Base-by-base conservation (phyloP, 192 early-diverging fungal genomes). In the Coemansia sp. region DNA sequence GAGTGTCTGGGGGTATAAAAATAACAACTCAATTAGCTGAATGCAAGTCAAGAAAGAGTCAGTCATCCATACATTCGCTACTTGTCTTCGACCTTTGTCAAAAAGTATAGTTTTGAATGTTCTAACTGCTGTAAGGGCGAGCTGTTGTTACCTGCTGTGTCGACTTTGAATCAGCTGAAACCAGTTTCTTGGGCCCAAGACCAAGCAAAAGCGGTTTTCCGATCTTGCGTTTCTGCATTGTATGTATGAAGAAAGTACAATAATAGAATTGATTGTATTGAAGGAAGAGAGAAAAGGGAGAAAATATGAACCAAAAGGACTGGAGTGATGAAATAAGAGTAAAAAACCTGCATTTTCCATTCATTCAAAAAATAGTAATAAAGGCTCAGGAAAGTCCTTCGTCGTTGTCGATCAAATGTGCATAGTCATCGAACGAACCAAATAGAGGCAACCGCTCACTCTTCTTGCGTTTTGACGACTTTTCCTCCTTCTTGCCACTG, bases 391-490 rank as follows among this genome's bases (percentile, higher is more conserved):
- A 72, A 8, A 83, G 43, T 0, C 77, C 77, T 4, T 84, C 77
- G 57, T 76, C 66, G 42, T 71, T 73, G 41, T 84, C 77, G 49
- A 84, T 76, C 44, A 84, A 61, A 22, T 76, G 71, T 2, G 87
- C 88, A 76, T 91, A 91, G 56, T 91, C 90, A 59, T 91, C 90
- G 69, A 85, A 86, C n/a, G 87, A 86, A 20, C 84, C 90, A 70
- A 91, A 88, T 49, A 87, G 81, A n/a, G 90, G 90, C 63, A 89
- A 53, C 64, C 82, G 84, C 37, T 67, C 74, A 62, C 84, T 82
- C 82, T 87, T 83, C 77, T 86, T 87, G 61, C 87, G 79, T 72
- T 79, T 83, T 41, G 73, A 63, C 39, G 65, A 59, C 6, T 66
- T 37, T 9, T 68, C 59, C 13, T 55, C 69, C 13, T 69, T 59